Base-by-base conservation (phyloP, 441 rosid genomes). In the Hura crepitans region DNA sequence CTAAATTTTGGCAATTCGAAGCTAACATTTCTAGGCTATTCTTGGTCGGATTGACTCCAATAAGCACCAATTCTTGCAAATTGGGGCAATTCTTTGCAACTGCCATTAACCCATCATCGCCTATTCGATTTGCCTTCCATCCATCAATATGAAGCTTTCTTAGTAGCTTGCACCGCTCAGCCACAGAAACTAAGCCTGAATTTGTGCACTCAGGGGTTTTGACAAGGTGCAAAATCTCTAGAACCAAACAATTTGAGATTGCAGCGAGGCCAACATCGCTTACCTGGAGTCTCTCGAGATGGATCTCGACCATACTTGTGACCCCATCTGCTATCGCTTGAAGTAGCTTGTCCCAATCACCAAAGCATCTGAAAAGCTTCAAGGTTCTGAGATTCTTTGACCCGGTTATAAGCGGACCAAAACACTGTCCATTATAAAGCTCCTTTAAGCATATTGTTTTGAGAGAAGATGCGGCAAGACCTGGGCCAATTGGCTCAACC, bases 141-240 rank as follows among this genome's bases (percentile, higher is more conserved):
- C 91, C 95, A 81, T 89, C 95, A 70, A 87, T 83, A 75, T 89
- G 86, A 73, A 91, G 90, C 86, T 89, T 91, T 66, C 91, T 84
- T 63, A 89, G 62, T 28, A 84, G 75, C 72, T 79, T 87, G 69
- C 97, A 91, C 0, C 85, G 74, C 74, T 83, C 87, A 0, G 88
- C 86, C 1, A 87, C 70, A 1, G 85, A 66, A 0, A 66, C 74
- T 6, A 89, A 73, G 67, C 97, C 93, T 1, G 46, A 63, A 71
- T 89, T 87, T 17, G 92, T 81, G 62, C 97, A 87, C 30, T 86
- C 92, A 0, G 86, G 89, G 42, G 92, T 89, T 71, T 86, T 87
- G 2, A 87, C 94, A 39, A 89, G 88, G 56, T 85, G 91, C 76
- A 87, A 76, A 73, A 85, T 87, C 72, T 89, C 96, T 18, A 89